These are phyloP conservation scores for Malassezia sympodialis DNA, from an alignment of 1,284 basidiomycete genomes.

Conservation along the genomic window DNA sequence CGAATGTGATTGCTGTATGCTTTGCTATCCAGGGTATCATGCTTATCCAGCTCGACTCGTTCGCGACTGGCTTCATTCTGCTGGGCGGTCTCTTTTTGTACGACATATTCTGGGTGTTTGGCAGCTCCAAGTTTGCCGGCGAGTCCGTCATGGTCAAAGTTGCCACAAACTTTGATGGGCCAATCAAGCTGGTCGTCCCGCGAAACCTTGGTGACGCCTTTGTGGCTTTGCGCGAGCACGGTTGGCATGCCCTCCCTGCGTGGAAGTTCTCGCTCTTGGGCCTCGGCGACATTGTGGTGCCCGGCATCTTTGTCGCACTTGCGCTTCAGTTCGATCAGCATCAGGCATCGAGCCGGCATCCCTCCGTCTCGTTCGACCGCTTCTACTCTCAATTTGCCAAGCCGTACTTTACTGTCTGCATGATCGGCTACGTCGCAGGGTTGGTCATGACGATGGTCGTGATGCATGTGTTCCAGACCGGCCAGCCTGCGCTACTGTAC, in stretches of 20 bases:
- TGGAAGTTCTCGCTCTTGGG: slow-evolving; percentile 67
- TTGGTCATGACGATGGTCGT: slow-evolving; percentile 70
- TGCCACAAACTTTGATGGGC: slow-evolving; percentile 81
- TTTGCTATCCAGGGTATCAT: slow-evolving; percentile 74
- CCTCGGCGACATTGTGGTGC: slow-evolving; percentile 78
- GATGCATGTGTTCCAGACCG: slow-evolving; percentile 69
- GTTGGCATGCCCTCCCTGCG: slow-evolving; percentile 1
- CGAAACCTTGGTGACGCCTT: slow-evolving; percentile 41
- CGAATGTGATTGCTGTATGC: slow-evolving; percentile 70
- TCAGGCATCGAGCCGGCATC: slow-evolving; percentile 50
- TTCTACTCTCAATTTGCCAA: slow-evolving; percentile 53
- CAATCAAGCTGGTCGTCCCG: slow-evolving; percentile 58
- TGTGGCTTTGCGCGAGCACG: slow-evolving; percentile 11
- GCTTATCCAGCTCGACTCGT: slow-evolving; percentile 76
- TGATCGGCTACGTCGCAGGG: slow-evolving; percentile 69
- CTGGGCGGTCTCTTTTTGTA: slow-evolving; percentile 52
- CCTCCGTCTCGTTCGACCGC: slow-evolving; percentile 26
- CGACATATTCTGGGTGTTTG: slow-evolving; percentile 48
- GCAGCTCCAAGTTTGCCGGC: slow-evolving; percentile 15
- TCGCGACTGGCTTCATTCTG: slow-evolving; percentile 74
- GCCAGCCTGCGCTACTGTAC: slow-evolving; percentile 87
- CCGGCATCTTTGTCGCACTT: slow-evolving; percentile 78
- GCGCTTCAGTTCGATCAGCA: slow-evolving; percentile 74
- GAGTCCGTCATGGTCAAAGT: slow-evolving; percentile 53
- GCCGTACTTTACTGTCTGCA: slow-evolving; percentile 67